Percentiles rank a stretch among this genome's conserved stretches.
Conservation (phyloP, 2,329 filamentous ascomycete genomes). For the Chaetomiaceae sp. region DNA sequence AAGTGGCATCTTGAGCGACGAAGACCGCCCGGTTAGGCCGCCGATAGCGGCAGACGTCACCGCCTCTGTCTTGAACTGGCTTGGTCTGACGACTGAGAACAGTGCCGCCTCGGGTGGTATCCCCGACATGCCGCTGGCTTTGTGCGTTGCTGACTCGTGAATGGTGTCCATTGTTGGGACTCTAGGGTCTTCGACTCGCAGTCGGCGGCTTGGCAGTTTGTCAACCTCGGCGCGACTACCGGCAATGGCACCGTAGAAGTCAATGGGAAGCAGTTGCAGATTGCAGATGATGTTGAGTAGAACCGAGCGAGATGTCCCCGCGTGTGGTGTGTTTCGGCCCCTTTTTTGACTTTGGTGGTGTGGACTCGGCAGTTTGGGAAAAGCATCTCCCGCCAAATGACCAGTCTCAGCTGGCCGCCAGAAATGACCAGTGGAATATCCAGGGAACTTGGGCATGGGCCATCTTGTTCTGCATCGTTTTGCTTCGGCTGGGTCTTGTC, state of each 20-base stretch:
- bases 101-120: background rate
- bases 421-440: background rate
- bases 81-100: conserved; percentile 5
- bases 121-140: background rate
- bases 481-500: background rate
- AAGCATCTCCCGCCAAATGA: background rate
- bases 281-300: background rate
- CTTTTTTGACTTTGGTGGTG: background rate
- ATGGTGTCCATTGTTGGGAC: conserved; percentile 19
- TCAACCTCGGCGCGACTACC: background rate
- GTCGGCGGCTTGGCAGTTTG: background rate
- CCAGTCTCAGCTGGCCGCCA: background rate
- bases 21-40: background rate
- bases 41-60: background rate
- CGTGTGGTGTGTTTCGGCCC: background rate
- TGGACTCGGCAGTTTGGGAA: background rate
- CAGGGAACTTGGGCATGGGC: background rate
- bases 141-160: conserved; percentile 7
- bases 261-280: background rate
- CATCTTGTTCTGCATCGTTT: background rate
- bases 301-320: background rate
- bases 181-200: background rate
- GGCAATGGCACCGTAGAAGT: background rate
- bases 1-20: conserved; percentile 8
- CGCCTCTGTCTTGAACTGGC: background rate